Conservation (phyloP, 2,329 filamentous ascomycete genomes). For the Xylariaceae sp. region DNA sequence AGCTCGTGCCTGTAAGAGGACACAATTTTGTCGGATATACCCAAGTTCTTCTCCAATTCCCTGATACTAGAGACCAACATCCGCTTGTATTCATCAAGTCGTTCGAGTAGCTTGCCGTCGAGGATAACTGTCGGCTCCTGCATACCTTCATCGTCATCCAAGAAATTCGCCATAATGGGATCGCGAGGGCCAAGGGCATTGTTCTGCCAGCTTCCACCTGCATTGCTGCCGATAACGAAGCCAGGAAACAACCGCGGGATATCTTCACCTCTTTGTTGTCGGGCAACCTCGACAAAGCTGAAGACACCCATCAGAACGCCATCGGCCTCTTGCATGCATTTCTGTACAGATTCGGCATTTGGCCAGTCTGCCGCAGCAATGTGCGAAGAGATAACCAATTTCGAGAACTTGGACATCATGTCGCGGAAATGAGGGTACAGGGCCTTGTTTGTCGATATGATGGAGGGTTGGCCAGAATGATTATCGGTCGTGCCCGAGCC, state of each 20-base stretch:
- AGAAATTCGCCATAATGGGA: conserved; percentile 75
- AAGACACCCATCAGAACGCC: conserved; percentile 91
- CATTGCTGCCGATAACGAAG: conserved; percentile 81
- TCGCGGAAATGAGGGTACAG: conserved; percentile 96
- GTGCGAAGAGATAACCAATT: conserved; percentile 94
- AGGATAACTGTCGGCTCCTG: conserved; percentile 71
- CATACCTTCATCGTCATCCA: conserved; percentile 75
- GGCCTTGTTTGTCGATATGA: conserved; percentile 96
- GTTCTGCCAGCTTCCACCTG: conserved; percentile 85
- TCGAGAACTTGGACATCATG: conserved; percentile 99
- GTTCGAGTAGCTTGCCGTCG: conserved; percentile 74
- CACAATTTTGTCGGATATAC: conserved; percentile 76
- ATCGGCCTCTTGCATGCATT: conserved; percentile 96
- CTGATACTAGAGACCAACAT: conserved; percentile 83
- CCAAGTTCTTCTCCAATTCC: conserved; percentile 80
- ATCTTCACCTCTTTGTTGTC: conserved; percentile 88
- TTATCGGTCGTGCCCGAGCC: conserved; percentile 98
- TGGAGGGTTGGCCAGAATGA: conserved; percentile 97
- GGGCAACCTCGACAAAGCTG: conserved; percentile 92
- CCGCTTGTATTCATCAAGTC: conserved; percentile 81
- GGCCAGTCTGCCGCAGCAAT: conserved; percentile 97
- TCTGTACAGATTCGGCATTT: conserved; percentile 87
- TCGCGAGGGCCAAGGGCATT: conserved; percentile 65
- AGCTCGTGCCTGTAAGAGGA: conserved; percentile 74
- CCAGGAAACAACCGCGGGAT: conserved; percentile 91